Base-by-base conservation (phyloP, 164 flowering plant genomes). In the Euptelea pleiosperma region DNA sequence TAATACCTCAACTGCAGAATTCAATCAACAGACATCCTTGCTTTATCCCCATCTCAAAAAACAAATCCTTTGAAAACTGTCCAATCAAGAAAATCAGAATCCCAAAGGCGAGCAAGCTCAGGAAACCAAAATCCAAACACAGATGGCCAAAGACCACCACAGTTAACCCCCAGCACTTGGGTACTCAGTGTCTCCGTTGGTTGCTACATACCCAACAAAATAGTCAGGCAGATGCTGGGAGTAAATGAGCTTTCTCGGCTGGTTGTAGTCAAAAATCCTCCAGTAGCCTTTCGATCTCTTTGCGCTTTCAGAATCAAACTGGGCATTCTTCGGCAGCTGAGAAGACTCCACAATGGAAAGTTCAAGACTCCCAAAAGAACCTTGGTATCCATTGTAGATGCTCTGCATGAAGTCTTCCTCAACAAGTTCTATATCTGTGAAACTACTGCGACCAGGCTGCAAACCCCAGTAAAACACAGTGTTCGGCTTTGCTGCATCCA, bases 381-480 rank as follows among this genome's bases (percentile, higher is more conserved):
- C 79, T 51, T 68, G 62, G 61, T 63, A 67, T 8, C 79, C 80
- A 39, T 51, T 67, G 28, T 36, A 52, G n/a, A 75, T 58, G 42
- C 30, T 62, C 53, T 60, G 69, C 75, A 30, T 45, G 73, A 83
- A 83, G 25, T 67, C 70, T 43, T 55, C 66, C 49, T 74, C 62
- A 3, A 81, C 68, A 18, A 61, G 45, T 3, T 64, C 50, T 26
- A 76, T 51, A 28, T 75, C 72, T 1, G 46, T 47, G 49, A 45
- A 41, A 44, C 46, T 36, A 36, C 58, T 60, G 50, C 52, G 58
- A 4, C 64, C 66, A 22, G 70, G 69, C 21, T 62, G 63, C 45
- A 83, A 57, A 22, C 89, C 89, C 89, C 86, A 83, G 58, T 72
- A 81, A 34, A 81, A 83, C 19, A 79, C 75, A 9, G 56, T 35